Conservation (phyloP, 805 yeast species). For the Scheffersomyces lignosus region DNA sequence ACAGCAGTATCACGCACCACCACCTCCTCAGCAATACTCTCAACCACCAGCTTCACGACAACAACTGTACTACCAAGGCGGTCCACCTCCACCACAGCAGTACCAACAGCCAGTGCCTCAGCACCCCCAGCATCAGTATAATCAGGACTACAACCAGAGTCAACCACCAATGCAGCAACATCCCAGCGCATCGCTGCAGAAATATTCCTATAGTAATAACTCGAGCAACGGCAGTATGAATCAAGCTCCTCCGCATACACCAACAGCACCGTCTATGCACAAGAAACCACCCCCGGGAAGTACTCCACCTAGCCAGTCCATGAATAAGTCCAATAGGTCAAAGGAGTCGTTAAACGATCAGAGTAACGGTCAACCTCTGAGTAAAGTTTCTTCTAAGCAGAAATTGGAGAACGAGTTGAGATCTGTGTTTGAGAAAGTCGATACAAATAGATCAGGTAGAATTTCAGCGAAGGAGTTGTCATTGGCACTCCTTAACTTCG, state of each 20-base stretch:
- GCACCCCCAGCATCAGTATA: constrained; percentile 8
- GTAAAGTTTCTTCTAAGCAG: constrained; percentile 32
- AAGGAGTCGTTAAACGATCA: constrained; percentile 21
- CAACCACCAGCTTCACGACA: constrained; percentile 2
- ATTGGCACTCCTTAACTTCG: constrained; percentile 60
- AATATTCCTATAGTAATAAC: neutral
- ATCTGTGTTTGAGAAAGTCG: constrained; percentile 54
- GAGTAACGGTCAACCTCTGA: constrained; percentile 8
- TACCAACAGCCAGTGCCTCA: constrained; percentile 6
- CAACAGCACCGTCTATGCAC: constrained; percentile 13
- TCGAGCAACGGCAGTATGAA: no score
- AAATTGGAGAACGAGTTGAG: constrained; percentile 48
- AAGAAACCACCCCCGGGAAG: constrained; percentile 19
- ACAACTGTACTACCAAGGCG: constrained; percentile 1
- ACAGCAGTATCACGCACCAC: constrained; percentile 7
- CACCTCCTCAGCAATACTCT: constrained; percentile 2
- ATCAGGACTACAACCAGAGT: constrained; percentile 7
- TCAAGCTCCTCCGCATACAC: constrained; percentile 17
- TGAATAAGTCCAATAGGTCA: constrained; percentile 12
- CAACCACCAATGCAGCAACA: constrained; percentile 10
- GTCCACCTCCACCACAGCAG: constrained; percentile 10
- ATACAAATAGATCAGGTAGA: constrained; percentile 52
- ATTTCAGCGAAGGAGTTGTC: constrained; percentile 59
- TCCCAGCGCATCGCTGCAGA: neutral
- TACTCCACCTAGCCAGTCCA: constrained; percentile 1